Evolutionary conservation across 2,329 filamentous ascomycete species (phyloP).

Genomic region (Hypocrella siamensis): DNA sequence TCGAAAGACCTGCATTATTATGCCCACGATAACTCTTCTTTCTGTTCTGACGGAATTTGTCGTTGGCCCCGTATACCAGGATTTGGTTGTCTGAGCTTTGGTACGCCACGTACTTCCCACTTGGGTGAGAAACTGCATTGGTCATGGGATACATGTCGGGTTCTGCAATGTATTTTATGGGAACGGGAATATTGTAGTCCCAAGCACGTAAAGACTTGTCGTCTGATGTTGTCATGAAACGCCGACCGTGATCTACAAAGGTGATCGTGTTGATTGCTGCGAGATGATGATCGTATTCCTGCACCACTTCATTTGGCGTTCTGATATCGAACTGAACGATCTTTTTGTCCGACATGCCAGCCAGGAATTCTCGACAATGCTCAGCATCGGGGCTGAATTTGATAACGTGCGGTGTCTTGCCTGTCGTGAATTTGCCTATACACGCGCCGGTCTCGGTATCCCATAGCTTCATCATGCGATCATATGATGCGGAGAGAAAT

Average conservation of each 20-base stretch:
- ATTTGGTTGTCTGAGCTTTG: slow-evolving; percentile 94
- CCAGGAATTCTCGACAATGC: slow-evolving; percentile 76
- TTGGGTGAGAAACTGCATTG: slow-evolving; percentile 68
- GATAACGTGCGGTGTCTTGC: slow-evolving; percentile 89
- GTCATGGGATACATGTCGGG: slow-evolving; percentile 97
- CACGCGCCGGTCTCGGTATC: slow-evolving; percentile 91
- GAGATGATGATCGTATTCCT: slow-evolving; percentile 96
- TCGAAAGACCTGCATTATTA: slow-evolving; percentile 86
- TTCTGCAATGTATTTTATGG: slow-evolving; percentile 96
- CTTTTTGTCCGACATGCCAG: slow-evolving; percentile 97
- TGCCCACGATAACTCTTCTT: slow-evolving; percentile 96
- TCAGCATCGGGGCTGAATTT: slow-evolving; percentile 76
- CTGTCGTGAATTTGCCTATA: slow-evolving; percentile 75
- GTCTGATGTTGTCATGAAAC: slow-evolving; percentile 96
- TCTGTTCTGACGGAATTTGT: slow-evolving; percentile 92
- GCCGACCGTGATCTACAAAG: slow-evolving; percentile 84
- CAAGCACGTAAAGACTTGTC: slow-evolving; percentile 92
- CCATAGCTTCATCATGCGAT: slow-evolving; percentile 95
- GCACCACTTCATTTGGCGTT: slow-evolving; percentile 60
- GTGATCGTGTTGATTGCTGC: slow-evolving; percentile 97
- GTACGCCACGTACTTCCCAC: slow-evolving; percentile 86
- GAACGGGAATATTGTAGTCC: slow-evolving; percentile 97
- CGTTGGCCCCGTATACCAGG: slow-evolving; percentile 82
- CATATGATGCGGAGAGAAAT: slow-evolving; percentile 85
- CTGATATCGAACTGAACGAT: slow-evolving; percentile 94